These are phyloP conservation scores for Coemansia sp. DNA, from an alignment of 192 early-diverging fungal genomes.

Conservation along the genomic window DNA sequence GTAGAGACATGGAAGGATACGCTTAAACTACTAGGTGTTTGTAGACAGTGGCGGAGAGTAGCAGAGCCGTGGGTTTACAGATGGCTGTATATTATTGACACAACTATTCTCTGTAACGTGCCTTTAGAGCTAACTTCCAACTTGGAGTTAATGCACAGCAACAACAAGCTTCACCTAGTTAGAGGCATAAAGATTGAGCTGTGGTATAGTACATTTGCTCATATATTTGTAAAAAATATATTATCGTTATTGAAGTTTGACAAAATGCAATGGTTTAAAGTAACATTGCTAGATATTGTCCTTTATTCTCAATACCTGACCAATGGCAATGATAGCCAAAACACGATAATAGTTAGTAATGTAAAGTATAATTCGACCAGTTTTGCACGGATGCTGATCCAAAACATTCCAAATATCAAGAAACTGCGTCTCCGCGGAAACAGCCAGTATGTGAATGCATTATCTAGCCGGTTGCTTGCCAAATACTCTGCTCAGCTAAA, in stretches of 20 bases:
- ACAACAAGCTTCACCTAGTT: neutral
- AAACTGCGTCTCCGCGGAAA: constrained; percentile 3
- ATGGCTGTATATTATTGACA: constrained; percentile 3
- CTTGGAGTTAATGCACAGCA: neutral
- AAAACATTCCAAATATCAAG: neutral
- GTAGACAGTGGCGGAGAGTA: neutral
- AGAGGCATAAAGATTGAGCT: constrained; percentile 1
- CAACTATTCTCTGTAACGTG: neutral
- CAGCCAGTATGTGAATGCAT: neutral
- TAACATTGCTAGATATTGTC: neutral
- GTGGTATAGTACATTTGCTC: neutral
- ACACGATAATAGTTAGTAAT: neutral
- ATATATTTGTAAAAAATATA: neutral
- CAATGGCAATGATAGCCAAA: neutral
- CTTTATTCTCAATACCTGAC: neutral
- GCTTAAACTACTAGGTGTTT: neutral
- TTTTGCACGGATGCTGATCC: neutral
- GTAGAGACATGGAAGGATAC: neutral
- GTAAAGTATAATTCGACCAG: neutral
- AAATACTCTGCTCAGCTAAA: neutral
- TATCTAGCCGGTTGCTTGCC: neutral
- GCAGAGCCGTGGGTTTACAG: constrained; percentile 22
- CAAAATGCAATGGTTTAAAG: neutral
- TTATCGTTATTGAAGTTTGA: neutral
- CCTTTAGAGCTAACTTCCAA: neutral